Conservation (phyloP, 441 rosid genomes). For the Jatropha multifida region DNA sequence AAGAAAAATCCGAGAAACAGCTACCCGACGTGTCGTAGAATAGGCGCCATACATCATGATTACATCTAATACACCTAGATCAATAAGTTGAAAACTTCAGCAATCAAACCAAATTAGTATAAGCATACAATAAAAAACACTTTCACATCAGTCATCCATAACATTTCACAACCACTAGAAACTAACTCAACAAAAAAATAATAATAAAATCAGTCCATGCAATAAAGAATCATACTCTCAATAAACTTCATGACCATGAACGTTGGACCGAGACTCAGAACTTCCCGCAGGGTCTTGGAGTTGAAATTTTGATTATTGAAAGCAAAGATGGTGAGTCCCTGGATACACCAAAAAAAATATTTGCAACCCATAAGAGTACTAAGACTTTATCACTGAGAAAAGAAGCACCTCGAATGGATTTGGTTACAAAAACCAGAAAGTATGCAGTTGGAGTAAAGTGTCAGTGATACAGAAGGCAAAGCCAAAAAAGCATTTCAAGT, state of each 20-base stretch:
- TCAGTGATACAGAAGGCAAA: background rate
- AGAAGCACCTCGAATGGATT: background rate
- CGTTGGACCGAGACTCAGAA: slow-evolving; percentile 97
- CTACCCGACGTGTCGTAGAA: slow-evolving; percentile 76
- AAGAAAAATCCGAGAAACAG: slow-evolving; percentile 81
- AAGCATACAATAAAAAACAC: slow-evolving; percentile 1
- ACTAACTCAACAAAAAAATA: background rate
- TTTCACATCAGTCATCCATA: background rate
- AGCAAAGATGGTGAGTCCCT: slow-evolving; percentile 93
- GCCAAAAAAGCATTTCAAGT: slow-evolving; percentile 1
- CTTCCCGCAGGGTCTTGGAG: slow-evolving; percentile 58
- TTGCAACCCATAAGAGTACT: slow-evolving; percentile 1
- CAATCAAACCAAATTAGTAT: slow-evolving; percentile 6
- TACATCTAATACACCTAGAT: slow-evolving; percentile 84
- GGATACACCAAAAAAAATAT: slow-evolving; percentile 23
- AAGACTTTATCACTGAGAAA: background rate
- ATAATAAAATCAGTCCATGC: background rate
- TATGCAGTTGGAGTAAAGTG: background rate
- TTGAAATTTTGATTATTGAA: slow-evolving; percentile 56
- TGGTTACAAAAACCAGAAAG: background rate
- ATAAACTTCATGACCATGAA: slow-evolving; percentile 91
- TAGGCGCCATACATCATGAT: slow-evolving; percentile 99
- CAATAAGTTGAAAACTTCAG: slow-evolving; percentile 27
- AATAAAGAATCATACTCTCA: slow-evolving; percentile 58
- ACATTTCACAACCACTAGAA: background rate